Percentiles rank a stretch among this genome's conserved stretches.
Conservation (phyloP, 106 monocot genomes). For the Chionographis japonica region DNA sequence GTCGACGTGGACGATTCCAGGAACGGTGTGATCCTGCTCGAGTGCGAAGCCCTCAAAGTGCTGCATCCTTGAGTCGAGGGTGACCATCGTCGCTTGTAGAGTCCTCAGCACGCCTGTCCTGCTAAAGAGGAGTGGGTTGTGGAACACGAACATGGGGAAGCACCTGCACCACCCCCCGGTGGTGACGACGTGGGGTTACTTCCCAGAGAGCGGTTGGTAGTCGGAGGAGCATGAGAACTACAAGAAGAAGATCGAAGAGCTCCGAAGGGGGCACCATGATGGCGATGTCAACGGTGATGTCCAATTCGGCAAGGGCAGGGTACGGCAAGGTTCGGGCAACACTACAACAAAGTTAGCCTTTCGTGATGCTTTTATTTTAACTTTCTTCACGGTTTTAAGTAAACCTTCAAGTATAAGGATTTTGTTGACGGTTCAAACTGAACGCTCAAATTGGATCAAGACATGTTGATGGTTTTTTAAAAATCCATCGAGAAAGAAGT, state of each 20-base stretch:
- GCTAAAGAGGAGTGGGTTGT: slow-evolving; percentile 43
- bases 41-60: slow-evolving; percentile 31
- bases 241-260: slow-evolving; percentile 29
- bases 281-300: slow-evolving; percentile 30
- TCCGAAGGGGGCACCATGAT: slow-evolving; percentile 60
- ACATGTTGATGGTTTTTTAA: too few relatives aligned
- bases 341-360: slow-evolving; percentile 44
- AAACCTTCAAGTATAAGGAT: too few relatives aligned
- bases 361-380: too few relatives aligned
- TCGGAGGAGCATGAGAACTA: not conserved
- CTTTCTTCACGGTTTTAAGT: too few relatives aligned
- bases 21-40: slow-evolving; percentile 54
- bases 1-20: slow-evolving; percentile 51
- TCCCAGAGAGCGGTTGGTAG: slow-evolving; percentile 25
- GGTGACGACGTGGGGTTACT: slow-evolving; percentile 77
- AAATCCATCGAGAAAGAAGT: too few relatives aligned
- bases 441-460: too few relatives aligned
- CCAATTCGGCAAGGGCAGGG: not conserved
- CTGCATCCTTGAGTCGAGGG: slow-evolving; percentile 28
- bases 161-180: slow-evolving; percentile 75
- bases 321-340: slow-evolving; percentile 47
- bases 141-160: slow-evolving; percentile 63
- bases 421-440: too few relatives aligned
- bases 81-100: slow-evolving; percentile 69
- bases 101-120: slow-evolving; percentile 52